Percentiles rank a stretch among this genome's conserved stretches.
phyloP scores from a whole-genome alignment of 169 alveolate species.

The Eimeria acervulina region DNA sequence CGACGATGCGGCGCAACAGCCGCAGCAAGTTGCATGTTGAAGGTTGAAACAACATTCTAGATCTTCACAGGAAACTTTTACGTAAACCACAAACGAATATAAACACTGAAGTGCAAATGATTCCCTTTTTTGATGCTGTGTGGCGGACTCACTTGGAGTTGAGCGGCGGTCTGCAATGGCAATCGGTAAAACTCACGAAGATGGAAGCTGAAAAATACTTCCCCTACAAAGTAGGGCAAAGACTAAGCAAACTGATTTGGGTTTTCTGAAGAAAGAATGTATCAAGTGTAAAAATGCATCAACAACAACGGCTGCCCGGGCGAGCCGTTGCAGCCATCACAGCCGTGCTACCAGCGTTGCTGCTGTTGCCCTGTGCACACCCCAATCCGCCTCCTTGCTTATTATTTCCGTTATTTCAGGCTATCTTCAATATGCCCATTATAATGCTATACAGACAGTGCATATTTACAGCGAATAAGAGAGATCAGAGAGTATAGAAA shows the following conservation, averaged over 20 bases:
- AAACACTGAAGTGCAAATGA: neutral
- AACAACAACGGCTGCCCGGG: neutral
- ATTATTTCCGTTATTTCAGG: neutral
- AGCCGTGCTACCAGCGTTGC: constrained; percentile 7
- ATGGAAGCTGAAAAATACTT: neutral
- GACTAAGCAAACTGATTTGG: neutral
- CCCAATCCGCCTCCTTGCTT: neutral
- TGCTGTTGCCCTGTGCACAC: neutral
- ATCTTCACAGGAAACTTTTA: neutral
- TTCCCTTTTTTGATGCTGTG: neutral
- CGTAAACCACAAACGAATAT: neutral
- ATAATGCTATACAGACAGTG: neutral
- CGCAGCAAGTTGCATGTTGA: neutral
- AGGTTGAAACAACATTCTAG: neutral
- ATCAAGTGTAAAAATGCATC: neutral
- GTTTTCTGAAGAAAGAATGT: neutral
- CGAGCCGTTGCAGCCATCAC: constrained; percentile 3
- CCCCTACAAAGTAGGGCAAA: neutral
- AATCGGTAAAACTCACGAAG: neutral
- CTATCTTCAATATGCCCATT: neutral
- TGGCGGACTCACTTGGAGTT: constrained; percentile 39
- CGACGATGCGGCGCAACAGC: neutral
- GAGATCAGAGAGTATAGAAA: neutral
- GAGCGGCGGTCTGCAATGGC: constrained; percentile 40
- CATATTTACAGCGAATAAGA: neutral